Evolutionary conservation across 495 filamentous ascomycete species (phyloP).

Genomic region (Polyplosphaeria fusca): DNA sequence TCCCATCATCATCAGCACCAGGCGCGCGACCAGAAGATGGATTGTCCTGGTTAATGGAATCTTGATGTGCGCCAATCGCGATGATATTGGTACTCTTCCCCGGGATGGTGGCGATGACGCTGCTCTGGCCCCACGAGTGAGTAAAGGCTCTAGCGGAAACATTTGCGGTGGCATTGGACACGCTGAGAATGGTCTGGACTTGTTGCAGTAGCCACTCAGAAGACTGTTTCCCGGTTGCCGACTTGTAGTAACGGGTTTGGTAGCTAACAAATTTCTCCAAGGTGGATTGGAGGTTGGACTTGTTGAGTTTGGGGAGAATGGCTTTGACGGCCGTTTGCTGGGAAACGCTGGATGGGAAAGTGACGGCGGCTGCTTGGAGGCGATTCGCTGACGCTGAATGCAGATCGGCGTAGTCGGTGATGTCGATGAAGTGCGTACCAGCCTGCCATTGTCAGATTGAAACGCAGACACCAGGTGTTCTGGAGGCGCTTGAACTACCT

Average conservation of each 20-base stretch:
- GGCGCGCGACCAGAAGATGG: conserved; percentile 78
- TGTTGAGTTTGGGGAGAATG: conserved; percentile 63
- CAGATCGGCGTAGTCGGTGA: conserved; percentile 67
- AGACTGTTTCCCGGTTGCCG: conserved; percentile 76
- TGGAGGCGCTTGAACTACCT: conserved; percentile 67
- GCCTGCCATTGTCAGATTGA: conserved; percentile 50
- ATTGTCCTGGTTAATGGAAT: conserved; percentile 86
- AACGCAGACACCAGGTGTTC: background rate
- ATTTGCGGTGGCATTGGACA: conserved; percentile 66
- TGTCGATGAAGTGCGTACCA: conserved; percentile 88
- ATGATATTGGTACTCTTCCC: conserved; percentile 80
- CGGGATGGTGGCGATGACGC: conserved; percentile 87
- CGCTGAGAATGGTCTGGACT: conserved; percentile 66
- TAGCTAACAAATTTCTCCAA: conserved; percentile 73
- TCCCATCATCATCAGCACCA: conserved; percentile 72
- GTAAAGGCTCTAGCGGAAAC: conserved; percentile 68
- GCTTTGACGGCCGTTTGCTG: conserved; percentile 62
- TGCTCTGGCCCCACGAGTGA: conserved; percentile 84
- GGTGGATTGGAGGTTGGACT: conserved; percentile 62
- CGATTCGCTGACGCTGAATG: conserved; percentile 40
- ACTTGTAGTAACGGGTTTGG: conserved; percentile 88
- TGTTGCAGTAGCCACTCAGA: conserved; percentile 80
- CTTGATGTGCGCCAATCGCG: conserved; percentile 69
- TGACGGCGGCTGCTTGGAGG: conserved; percentile 42
- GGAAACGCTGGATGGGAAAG: conserved; percentile 64